Base-by-base conservation (phyloP, 2,329 filamentous ascomycete genomes). In the Cercospora brassicicola region DNA sequence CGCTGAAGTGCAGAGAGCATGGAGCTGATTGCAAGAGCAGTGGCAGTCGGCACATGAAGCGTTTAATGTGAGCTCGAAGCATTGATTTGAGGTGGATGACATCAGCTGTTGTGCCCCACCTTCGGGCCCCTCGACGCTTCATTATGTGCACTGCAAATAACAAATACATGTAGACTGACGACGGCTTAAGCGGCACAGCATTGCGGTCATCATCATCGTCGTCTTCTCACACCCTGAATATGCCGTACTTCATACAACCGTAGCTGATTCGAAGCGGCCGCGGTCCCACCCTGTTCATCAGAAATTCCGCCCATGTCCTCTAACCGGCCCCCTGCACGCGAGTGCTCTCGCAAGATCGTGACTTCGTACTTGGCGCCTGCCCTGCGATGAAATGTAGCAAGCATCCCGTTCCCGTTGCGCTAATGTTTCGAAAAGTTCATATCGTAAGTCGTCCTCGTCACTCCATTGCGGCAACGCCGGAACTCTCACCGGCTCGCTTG, bases 401-500 rank as follows among this genome's bases (percentile, higher is more conserved):
- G 20, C 18, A 51, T 26, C 13, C 45, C 45, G 11, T 20, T 51
- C 45, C 15, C 45, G 7, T 51, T 51, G 45, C 45, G 45, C 45
- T 51, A 23, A 51, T 51, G 18, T 23, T 23, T 51, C 26, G n/a
- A 30, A 53, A 33, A 28, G 42, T 31, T 30, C 18, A 62, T 53
- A n/a, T 31, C 39, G 8, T 62, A 20, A 42, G 15, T 33, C 15
- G 15, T 20, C 48, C 15, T n/a, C 30, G 2, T 57, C 48, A 57
- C 31, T 64, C 51, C 48, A 36, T 64, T 4, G 63, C 57, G 30
- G 70, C 69, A 10, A 73, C 72, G 57, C 73, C 76, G 30, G 68
- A 57, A 64, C 76, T 77, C 72, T 78, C 76, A 5, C 76, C 77
- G 23, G 75, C 65, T 67, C 71, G 73, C 31, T 67, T 67, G n/a